Conservation (phyloP, 2,329 filamentous ascomycete genomes). For the Bipolaris sorokiniana region DNA sequence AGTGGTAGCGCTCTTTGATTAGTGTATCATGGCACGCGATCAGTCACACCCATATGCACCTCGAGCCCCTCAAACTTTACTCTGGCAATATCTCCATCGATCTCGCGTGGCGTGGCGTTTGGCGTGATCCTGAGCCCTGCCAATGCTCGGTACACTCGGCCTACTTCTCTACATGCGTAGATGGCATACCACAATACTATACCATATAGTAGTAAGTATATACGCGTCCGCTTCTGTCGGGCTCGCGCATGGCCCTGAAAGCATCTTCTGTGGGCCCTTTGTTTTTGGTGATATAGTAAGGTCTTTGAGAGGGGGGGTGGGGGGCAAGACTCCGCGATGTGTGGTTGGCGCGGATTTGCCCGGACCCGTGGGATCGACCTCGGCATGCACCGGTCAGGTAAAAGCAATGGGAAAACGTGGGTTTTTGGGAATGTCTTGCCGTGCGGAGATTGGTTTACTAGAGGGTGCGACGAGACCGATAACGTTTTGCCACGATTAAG, state of each 20-base stretch:
- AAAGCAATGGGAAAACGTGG: background rate
- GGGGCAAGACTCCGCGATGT: background rate
- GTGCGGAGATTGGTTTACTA: too few relatives aligned
- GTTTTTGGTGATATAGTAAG: background rate
- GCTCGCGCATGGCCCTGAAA: constrained; percentile 4
- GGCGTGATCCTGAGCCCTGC: too few relatives aligned
- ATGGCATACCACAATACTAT: background rate
- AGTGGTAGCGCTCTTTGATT: background rate
- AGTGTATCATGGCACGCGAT: background rate
- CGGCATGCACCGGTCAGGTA: background rate
- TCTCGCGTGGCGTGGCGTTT: too few relatives aligned
- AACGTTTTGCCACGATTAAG: background rate
- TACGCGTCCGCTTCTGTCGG: background rate
- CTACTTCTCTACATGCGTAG: background rate
- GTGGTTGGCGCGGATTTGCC: constrained; percentile 14
- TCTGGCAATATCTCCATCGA: background rate
- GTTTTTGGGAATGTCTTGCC: background rate
- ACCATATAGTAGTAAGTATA: background rate
- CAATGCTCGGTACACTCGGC: too few relatives aligned
- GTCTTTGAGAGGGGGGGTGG: too few relatives aligned
- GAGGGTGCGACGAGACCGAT: background rate
- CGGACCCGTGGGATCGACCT: background rate
- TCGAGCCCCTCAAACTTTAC: background rate
- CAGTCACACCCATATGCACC: background rate
- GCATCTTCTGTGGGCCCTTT: constrained; percentile 1